Base-by-base conservation (phyloP, 192 early-diverging fungal genomes). In the Linnemannia hyalina region DNA sequence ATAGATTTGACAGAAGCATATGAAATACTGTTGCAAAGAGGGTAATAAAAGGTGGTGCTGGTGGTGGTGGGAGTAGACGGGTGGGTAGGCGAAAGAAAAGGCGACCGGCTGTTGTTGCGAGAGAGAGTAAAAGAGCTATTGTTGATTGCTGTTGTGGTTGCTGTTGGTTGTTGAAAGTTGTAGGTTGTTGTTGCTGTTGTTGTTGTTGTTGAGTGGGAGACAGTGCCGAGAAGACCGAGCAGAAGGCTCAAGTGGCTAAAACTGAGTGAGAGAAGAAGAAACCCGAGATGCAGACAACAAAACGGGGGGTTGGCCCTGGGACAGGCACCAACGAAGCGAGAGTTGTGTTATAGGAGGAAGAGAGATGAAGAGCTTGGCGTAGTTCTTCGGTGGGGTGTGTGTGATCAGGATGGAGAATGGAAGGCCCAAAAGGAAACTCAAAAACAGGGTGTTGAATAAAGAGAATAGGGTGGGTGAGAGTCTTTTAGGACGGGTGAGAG, bases 291-390 rank as follows among this genome's bases (percentile, higher is more conserved):
- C 73, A 41, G 36, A 70, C 23, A 63, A 73, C 72, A 70, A 77
- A 78, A 83, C 82, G 76, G 82, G 82, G 82, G 77, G 82, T 83
- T 83, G 82, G 82, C 77, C 82, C 82, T 83, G 70, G 44, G 47
- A 83, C 82, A 83, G 82, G 82, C 76, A 83, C 82, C 82, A 83
- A 83, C 76, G 63, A 74, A 83, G 68, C 52, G 52, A 68, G 29
- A 32, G 68, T 52, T 65, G 23, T 68, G 6, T 18, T 52, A 16
- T 15, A 52, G 49, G 5, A 36, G 9, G 65, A 70, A 9, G 73
- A 40, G 13, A 70, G 69, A 78, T 70, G 73, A 52, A 36, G 54
- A 54, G 29, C 46, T 75, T 35, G 74, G 36, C 55, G 60, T 65
- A 65, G 60, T 60, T 71, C 73, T 49, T 74, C 29, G 73, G 47